Evolutionary conservation across 495 filamentous ascomycete species (phyloP).

Genomic region (Penicillium lividum): DNA sequence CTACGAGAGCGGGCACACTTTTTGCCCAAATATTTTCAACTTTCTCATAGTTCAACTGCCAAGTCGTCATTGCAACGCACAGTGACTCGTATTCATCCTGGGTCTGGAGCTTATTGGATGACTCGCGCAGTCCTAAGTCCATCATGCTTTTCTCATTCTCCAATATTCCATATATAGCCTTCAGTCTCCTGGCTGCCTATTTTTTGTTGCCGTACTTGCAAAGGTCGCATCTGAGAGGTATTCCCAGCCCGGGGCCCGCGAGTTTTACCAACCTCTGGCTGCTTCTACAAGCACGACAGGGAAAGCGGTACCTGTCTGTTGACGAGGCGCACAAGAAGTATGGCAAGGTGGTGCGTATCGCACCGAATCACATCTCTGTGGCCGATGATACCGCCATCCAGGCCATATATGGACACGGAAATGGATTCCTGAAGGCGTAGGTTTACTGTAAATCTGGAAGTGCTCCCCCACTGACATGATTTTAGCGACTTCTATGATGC

Average conservation of each 20-base stretch:
- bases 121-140: not conserved
- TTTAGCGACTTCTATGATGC: constrained; percentile 83
- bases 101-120: not conserved
- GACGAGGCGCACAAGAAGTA: constrained; percentile 72
- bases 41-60: not conserved
- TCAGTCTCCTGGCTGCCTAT: constrained; percentile 57
- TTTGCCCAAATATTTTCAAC: not conserved
- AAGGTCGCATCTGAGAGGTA: constrained; percentile 58
- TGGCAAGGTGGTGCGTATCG: constrained; percentile 60
- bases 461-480: constrained; percentile 10
- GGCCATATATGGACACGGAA: constrained; percentile 63
- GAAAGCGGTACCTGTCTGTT: constrained; percentile 68
- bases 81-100: not conserved
- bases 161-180: constrained; percentile 59
- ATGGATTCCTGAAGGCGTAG: constrained; percentile 74
- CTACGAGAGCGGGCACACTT: not conserved
- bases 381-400: constrained; percentile 62
- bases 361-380: constrained; percentile 59
- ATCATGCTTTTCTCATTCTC: constrained; percentile 48
- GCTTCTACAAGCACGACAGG: constrained; percentile 64
- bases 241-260: constrained; percentile 66
- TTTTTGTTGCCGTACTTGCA: constrained; percentile 72
- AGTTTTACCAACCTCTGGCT: constrained; percentile 82
- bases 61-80: not conserved
- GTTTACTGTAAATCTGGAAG: constrained; percentile 7